Base-by-base conservation (phyloP, 257 asterid species). In the Hygrophila difformis region DNA sequence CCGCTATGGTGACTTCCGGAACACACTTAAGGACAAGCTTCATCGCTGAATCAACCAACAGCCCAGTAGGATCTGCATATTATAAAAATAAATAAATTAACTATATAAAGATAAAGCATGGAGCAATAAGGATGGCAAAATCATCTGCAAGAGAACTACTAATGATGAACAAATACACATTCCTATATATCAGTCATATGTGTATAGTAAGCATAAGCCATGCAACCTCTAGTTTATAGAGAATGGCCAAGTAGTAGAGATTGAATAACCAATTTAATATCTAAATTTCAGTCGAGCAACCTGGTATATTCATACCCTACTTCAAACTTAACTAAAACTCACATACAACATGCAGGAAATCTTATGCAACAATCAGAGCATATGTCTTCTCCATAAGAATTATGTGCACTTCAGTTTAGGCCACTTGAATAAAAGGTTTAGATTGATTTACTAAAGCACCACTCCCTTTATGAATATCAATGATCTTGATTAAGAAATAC, bases 11-110 rank as follows among this genome's bases (percentile, higher is more conserved):
- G 59, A 69, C 75, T 55, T 85, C 84, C 7, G 94, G 96, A 29
- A 85, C 68, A 75, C 64, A 63, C 51, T 81, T 40, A 23, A 72
- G 52, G 48, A 89, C 71, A 55, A 73, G 92, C 72, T 77, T 77
- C 98, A 89, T 89, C 14, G 96, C 94, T 62, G 94, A 82, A 71
- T 89, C 98, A 62, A 85, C 66, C 77, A 89, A 57, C 69, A 85
- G 62, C 47, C 98, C 98, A 57, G 88, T 77, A 36, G 94, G 88
- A 51, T 82, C 98, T 89, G 93, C 82, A 67, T 29, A 16, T 28
- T 47, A 65, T 15, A 57, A 55, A 58, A 53, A 37, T 53, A 29
- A 39, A 36, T 16, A 47, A 0, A 62, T 14, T 29, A 47, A 38
- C 47, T 21, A 21, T 12, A 17, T 46, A 45, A 37, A 46, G 24